Evolutionary conservation across 73 alveolate genomes (phyloP).

Genomic region (Paramecium pentaurelia): DNA sequence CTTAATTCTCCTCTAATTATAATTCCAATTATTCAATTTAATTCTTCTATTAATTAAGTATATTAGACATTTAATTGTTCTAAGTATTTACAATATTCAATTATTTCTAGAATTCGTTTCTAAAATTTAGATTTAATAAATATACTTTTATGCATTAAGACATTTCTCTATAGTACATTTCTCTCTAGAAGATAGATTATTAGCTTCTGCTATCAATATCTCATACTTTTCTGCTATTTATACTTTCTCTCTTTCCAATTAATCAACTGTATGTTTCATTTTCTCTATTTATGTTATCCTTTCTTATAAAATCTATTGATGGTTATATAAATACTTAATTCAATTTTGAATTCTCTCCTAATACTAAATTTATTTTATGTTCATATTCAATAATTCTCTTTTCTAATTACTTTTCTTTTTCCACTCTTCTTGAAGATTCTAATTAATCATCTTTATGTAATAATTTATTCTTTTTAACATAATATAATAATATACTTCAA

Average conservation of each 20-base stretch:
- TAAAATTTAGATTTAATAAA: background rate
- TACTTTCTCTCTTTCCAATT: background rate
- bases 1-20: background rate
- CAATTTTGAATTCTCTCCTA: background rate
- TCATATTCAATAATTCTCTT: background rate
- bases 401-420: background rate
- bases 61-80: background rate
- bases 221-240: background rate
- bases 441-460: background rate
- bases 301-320: background rate
- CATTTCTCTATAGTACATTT: background rate
- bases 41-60: background rate
- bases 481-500: background rate
- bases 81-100: background rate
- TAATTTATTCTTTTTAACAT: background rate
- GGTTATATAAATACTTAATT: background rate
- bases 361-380: background rate
- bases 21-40: background rate
- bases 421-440: background rate
- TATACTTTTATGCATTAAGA: background rate
- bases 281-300: background rate
- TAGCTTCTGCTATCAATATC: background rate
- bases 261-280: background rate
- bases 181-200: background rate
- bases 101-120: constrained; percentile 1